phyloP scores from a whole-genome alignment of 257 asterid species.

The Nicotiana benthamiana region DNA sequence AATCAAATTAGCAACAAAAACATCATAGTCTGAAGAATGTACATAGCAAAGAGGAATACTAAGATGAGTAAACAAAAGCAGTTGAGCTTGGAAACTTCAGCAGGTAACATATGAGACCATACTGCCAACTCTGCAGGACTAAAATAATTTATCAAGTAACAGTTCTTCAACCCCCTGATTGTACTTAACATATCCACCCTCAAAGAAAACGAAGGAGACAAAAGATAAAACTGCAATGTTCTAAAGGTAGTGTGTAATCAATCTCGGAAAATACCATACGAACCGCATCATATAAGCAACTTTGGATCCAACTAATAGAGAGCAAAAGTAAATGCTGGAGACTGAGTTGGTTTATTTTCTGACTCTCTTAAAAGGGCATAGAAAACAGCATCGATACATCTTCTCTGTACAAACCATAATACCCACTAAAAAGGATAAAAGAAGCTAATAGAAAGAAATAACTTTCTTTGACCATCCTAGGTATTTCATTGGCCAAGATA shows the following conservation, averaged over 20 bases:
- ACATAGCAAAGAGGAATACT: background rate
- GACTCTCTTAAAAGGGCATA: background rate
- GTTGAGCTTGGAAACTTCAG: background rate
- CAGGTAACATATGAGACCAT: background rate
- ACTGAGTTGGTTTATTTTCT: background rate
- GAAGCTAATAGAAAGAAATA: background rate
- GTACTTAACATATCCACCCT: background rate
- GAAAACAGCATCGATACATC: background rate
- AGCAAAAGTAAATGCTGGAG: background rate
- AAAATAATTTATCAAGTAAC: background rate
- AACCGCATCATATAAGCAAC: background rate
- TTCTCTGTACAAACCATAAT: background rate
- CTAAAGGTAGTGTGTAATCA: background rate
- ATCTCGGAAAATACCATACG: background rate
- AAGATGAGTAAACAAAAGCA: background rate
- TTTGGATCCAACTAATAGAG: background rate
- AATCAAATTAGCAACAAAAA: conserved; percentile 16
- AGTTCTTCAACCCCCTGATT: background rate
- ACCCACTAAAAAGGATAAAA: background rate
- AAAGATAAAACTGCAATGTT: background rate
- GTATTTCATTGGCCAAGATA: background rate
- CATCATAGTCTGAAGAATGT: background rate
- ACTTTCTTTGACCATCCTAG: background rate
- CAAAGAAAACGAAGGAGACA: background rate
- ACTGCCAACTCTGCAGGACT: background rate